A percentile compares a stretch with the other conserved stretches of the same genome.
Conservation (phyloP, 345 rosid species). For the Theobroma cacao region DNA sequence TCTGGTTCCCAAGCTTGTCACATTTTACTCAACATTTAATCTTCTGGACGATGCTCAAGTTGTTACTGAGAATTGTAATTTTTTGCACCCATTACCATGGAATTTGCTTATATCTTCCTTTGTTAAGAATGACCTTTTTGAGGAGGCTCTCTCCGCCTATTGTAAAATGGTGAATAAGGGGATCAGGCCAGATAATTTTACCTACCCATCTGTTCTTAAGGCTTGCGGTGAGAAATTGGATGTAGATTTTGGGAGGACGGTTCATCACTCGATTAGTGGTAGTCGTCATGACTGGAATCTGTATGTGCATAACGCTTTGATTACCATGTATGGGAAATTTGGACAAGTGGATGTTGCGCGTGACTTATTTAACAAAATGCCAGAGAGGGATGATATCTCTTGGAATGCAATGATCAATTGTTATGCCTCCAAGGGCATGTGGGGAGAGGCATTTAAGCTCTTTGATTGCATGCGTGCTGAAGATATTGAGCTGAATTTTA, state of each 20-base stretch:
- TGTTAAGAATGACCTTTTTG: constrained; percentile 38
- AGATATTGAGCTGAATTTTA: constrained; percentile 43
- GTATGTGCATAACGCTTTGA: constrained; percentile 70
- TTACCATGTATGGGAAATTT: constrained; percentile 72
- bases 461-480: constrained; percentile 50
- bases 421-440: constrained; percentile 65
- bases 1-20: constrained; percentile 63
- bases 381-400: constrained; percentile 61
- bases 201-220: constrained; percentile 77
- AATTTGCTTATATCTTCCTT: constrained; percentile 59
- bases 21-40: constrained; percentile 51
- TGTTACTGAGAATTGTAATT: constrained; percentile 36
- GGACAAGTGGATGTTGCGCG: constrained; percentile 47
- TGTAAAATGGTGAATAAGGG: constrained; percentile 54
- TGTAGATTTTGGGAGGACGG: constrained; percentile 46
- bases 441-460: constrained; percentile 61
- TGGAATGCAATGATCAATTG: constrained; percentile 71
- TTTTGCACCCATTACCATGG: constrained; percentile 61
- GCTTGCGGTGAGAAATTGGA: constrained; percentile 69
- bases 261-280: constrained; percentile 50
- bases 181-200: constrained; percentile 62
- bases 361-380: constrained; percentile 57
- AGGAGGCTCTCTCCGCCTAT: constrained; percentile 47
- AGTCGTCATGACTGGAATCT: constrained; percentile 40
- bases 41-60: constrained; percentile 38